A percentile compares a stretch with the other conserved stretches of the same genome.
phyloP scores from a whole-genome alignment of 2,329 filamentous ascomycete genomes.

The Onygenales sp. region DNA sequence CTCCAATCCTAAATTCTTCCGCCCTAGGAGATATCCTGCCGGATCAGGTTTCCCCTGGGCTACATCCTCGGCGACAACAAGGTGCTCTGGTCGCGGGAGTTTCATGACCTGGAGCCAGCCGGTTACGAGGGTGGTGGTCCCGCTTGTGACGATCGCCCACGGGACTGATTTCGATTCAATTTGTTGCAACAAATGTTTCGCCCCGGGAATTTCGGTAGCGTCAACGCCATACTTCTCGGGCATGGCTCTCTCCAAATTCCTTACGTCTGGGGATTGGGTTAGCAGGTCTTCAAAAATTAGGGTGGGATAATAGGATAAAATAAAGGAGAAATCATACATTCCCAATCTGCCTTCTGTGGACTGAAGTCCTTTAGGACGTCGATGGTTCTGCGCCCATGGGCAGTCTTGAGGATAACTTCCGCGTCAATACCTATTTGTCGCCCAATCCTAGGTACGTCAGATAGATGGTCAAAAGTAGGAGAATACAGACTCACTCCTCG shows the following conservation, averaged over 20 bases:
- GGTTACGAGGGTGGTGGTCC: slow-evolving; percentile 53
- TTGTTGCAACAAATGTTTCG: not conserved
- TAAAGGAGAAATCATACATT: not conserved
- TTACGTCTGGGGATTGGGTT: not conserved
- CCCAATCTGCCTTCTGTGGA: not conserved
- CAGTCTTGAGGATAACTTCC: slow-evolving; percentile 73
- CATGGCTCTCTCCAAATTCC: not conserved
- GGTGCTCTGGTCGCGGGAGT: slow-evolving; percentile 53
- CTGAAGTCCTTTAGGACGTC: slow-evolving; percentile 61
- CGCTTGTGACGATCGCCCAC: slow-evolving; percentile 81
- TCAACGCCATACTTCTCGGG: not conserved
- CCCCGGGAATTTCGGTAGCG: not conserved
- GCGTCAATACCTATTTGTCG: slow-evolving; percentile 74
- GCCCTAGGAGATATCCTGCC: slow-evolving; percentile 60
- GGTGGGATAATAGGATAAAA: not conserved
- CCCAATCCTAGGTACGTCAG: not conserved
- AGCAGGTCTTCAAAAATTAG: not conserved
- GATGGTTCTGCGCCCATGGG: slow-evolving; percentile 80
- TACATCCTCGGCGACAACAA: slow-evolving; percentile 68
- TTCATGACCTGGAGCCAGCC: slow-evolving; percentile 62
- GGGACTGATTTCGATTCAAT: slow-evolving; percentile 52
- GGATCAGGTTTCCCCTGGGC: slow-evolving; percentile 67
- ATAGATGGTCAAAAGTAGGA: not conserved
- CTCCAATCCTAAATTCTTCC: slow-evolving; percentile 46
- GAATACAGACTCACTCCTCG: not conserved